Conservation (phyloP, 2,329 filamentous ascomycete genomes). For the Corniculantispora saksenae region DNA sequence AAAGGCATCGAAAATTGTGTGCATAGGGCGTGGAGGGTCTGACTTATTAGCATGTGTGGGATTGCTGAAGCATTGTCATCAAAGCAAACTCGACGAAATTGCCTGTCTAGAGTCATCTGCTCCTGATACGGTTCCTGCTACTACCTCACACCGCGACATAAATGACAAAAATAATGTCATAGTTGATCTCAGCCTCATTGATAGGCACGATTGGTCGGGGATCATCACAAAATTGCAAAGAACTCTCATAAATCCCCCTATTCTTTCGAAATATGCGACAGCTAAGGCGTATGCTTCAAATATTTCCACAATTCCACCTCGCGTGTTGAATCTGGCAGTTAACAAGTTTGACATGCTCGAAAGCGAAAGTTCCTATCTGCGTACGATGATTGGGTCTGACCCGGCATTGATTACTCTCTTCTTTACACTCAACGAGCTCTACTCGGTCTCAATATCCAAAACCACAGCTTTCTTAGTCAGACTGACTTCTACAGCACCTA, state of each 20-base stretch:
- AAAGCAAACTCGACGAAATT: constrained; percentile 14
- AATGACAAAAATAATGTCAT: constrained; percentile 14
- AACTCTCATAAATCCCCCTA: constrained; percentile 21
- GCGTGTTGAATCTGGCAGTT: constrained; percentile 18
- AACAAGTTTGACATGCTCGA: constrained; percentile 21
- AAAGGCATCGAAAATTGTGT: constrained; percentile 20
- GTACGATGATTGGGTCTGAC: constrained; percentile 20
- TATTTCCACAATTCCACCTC: constrained; percentile 19
- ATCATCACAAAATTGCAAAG: constrained; percentile 22
- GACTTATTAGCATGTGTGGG: constrained; percentile 23
- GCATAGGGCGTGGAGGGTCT: constrained; percentile 23
- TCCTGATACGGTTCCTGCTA: constrained; percentile 1
- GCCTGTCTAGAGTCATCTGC: constrained; percentile 12
- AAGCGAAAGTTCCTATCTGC: constrained; percentile 18
- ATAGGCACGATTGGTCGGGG: constrained; percentile 23
- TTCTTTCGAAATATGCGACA: constrained; percentile 25
- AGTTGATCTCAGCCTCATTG: constrained; percentile 21
- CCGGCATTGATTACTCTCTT: constrained; percentile 21
- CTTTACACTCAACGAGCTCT: constrained; percentile 26
- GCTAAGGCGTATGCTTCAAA: constrained; percentile 23
- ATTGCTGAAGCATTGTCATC: constrained; percentile 18
- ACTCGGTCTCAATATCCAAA: constrained; percentile 21
- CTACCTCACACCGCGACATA: constrained; percentile 11
- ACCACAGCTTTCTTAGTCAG: constrained; percentile 22
- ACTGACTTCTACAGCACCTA: constrained; percentile 21